These are phyloP conservation scores for Daucus carota DNA, from an alignment of 129 eudicot genomes.

Conservation along the genomic window DNA sequence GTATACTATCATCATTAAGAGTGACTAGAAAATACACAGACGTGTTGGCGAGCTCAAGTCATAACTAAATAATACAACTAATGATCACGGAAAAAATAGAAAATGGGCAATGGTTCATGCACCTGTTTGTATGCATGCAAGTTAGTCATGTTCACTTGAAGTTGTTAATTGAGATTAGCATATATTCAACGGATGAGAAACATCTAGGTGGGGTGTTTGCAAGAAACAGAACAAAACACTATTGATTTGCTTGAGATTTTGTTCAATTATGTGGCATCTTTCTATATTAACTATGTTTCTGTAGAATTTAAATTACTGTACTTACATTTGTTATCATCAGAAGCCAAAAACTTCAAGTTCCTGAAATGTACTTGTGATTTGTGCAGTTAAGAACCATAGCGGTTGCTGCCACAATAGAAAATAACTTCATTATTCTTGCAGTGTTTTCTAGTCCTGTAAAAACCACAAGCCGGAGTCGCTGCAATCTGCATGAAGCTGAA, in stretches of 20 bases:
- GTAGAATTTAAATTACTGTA: neutral
- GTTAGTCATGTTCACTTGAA: constrained; percentile 2
- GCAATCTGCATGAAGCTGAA: neutral
- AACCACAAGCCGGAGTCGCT: neutral
- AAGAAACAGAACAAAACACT: neutral
- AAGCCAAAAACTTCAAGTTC: neutral
- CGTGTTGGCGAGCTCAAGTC: neutral
- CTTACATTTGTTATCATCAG: neutral
- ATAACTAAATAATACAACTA: neutral
- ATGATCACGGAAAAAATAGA: neutral
- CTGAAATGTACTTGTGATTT: neutral
- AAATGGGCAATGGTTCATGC: neutral
- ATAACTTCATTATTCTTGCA: neutral
- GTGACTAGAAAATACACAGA: neutral
- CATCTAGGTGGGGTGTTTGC: constrained; percentile 8
- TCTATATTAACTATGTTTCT: neutral
- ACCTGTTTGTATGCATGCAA: constrained; percentile 12
- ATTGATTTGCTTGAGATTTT: constrained; percentile 9
- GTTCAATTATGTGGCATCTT: neutral
- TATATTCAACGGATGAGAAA: neutral
- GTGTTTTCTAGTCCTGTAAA: neutral
- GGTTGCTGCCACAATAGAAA: neutral
- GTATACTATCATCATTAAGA: neutral
- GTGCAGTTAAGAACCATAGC: neutral
- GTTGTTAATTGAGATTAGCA: neutral